Base-by-base conservation (phyloP, 108 stramenopile genomes). In the Ochromonas danica region DNA sequence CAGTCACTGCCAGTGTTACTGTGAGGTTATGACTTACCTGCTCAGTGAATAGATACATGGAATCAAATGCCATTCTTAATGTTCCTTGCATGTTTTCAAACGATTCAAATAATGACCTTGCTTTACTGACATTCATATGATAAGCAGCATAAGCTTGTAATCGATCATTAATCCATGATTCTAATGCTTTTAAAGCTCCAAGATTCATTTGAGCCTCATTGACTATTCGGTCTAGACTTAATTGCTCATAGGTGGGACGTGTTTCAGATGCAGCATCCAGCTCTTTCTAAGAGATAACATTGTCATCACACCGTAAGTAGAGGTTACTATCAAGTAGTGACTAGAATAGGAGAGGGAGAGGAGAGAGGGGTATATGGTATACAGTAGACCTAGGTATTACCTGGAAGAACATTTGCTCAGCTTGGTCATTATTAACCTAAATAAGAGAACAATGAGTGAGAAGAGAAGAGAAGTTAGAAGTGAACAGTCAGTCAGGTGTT, bases 351-450 rank as follows among this genome's bases (percentile, higher is more conserved):
- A 51, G 22, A 51, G 6, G 22, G 14, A 51, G 22, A 51, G 22
- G 6, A 14, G 45, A 51, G 22, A 14, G 6, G 22, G 22, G 6
- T 14, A 14, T 51, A 14, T 51, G 6, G 22, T 14, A 51, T 51
- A 51, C 6, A 51, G 22, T 51, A 22, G 45, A 51, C 6, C 22
- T 51, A 51, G 6, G 22, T 51, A 6, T 51, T 51, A 51, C 45
- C 45, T 6, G 36, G 40, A 57, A 42, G 31, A 14, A 75, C 72
- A 75, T 75, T 33, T 75, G 72, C 25, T 75, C 72, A 27, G 31
- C 31, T 45, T 75, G 40, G 27, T 75, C 72, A 42, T 75, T 17
- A 41, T 75, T 75, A 27, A 75, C 51, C 72, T 75, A 36, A 67
- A 22, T 10, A 33, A 28, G 3, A 36, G 25, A 14, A 36, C 17